Evolutionary conservation across 768 basidiomycete species (phyloP).

Genomic region (Serendipita indica): DNA sequence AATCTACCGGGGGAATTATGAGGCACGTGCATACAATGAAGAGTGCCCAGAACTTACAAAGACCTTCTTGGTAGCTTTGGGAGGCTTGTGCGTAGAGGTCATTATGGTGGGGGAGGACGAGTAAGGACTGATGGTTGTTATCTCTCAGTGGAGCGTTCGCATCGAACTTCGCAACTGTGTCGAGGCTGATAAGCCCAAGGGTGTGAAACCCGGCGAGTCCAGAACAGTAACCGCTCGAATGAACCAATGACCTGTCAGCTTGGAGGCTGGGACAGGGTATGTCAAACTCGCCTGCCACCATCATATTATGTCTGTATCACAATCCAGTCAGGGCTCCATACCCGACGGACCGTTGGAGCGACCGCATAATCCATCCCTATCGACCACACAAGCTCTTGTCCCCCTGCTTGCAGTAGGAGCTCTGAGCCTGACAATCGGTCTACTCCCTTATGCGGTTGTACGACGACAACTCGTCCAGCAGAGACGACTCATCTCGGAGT

Average conservation of each 20-base stretch:
- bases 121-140: too few species aligned
- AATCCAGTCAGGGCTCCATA: too few species aligned
- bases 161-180: neutral
- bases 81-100: neutral
- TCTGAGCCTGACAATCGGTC: neutral
- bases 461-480: neutral
- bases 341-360: too few species aligned
- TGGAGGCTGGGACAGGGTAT: too few species aligned
- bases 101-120: neutral
- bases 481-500: neutral
- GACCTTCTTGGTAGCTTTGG: neutral
- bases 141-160: neutral
- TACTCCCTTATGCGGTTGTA: neutral
- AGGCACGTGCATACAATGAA: neutral
- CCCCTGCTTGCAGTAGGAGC: neutral
- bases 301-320: too few species aligned
- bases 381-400: neutral
- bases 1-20: neutral
- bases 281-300: too few species aligned
- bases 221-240: too few species aligned
- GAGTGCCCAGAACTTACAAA: constrained; percentile 1
- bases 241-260: too few species aligned
- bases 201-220: too few species aligned
- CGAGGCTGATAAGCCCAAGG: neutral
- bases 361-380: too few species aligned